Conservation (phyloP, 169 alveolate species). For the Cryptosporidium baileyi region DNA sequence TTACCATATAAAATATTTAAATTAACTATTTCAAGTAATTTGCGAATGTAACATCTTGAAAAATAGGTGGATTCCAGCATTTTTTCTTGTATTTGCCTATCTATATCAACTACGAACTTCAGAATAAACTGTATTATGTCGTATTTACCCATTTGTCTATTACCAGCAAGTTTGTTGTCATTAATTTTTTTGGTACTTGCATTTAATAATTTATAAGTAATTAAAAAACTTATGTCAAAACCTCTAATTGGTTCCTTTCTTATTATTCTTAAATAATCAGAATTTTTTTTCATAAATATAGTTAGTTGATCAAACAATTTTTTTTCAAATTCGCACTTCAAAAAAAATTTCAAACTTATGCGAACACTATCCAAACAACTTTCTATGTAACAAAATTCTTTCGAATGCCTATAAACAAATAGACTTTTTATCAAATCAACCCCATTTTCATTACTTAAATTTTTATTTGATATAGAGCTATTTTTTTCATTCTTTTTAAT, state of each 20-base stretch:
- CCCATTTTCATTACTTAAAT: not conserved
- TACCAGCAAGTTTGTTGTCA: not conserved
- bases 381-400: constrained; percentile 47
- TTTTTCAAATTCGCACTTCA: constrained; percentile 55
- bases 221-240: constrained; percentile 57
- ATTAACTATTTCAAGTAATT: constrained; percentile 12
- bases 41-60: constrained; percentile 34
- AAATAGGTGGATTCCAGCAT: constrained; percentile 54
- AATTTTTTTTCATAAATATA: constrained; percentile 54
- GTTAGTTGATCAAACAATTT: constrained; percentile 27
- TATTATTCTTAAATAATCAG: constrained; percentile 19
- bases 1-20: not conserved
- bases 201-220: constrained; percentile 10
- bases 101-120: constrained; percentile 53
- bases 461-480: not conserved
- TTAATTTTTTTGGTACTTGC: not conserved
- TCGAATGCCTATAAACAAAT: constrained; percentile 47
- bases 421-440: constrained; percentile 15
- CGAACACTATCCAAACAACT: constrained; percentile 61
- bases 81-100: constrained; percentile 57
- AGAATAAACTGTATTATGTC: constrained; percentile 38
- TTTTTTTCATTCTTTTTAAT: not conserved
- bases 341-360: constrained; percentile 34
- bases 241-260: constrained; percentile 35
- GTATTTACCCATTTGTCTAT: constrained; percentile 45